A percentile compares a stretch with the other conserved stretches of the same genome.
These are phyloP conservation scores for Aspergillus pseudoviridinutans DNA, from an alignment of 2,329 filamentous ascomycete species.

Conservation along the genomic window DNA sequence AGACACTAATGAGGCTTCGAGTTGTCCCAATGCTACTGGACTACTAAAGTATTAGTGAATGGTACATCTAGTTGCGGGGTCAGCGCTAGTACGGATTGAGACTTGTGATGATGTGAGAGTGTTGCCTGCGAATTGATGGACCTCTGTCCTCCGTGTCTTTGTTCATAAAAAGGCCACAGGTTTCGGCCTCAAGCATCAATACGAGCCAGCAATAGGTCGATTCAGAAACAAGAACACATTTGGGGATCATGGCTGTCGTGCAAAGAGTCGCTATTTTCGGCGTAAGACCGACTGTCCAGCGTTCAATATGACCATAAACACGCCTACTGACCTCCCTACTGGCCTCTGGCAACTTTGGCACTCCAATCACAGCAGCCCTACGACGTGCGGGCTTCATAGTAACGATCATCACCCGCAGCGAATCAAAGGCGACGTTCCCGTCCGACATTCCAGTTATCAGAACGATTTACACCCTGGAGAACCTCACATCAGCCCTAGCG, in stretches of 20 bases:
- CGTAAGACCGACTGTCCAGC: neutral
- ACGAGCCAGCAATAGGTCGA: neutral
- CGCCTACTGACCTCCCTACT: neutral
- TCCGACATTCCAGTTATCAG: neutral
- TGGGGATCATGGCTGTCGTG: neutral
- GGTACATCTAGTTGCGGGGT: neutral
- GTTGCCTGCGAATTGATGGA: neutral
- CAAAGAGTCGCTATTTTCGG: constrained; percentile 8
- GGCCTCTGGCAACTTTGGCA: constrained; percentile 10
- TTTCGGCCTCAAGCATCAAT: neutral
- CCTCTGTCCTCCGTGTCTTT: neutral
- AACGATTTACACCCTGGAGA: constrained; percentile 29
- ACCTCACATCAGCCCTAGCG: constrained; percentile 42
- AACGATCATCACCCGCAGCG: constrained; percentile 4
- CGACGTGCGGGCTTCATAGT: constrained; percentile 1
- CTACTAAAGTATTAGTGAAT: too few relatives aligned
- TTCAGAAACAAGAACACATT: neutral
- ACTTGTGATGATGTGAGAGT: too few relatives aligned
- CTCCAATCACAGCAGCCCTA: constrained; percentile 5
- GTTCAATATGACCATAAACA: neutral
- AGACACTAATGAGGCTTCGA: neutral
- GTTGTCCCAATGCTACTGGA: too few relatives aligned
- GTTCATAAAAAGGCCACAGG: neutral
- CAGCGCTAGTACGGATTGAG: neutral
- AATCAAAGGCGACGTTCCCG: constrained; percentile 3